Evolutionary conservation across 768 basidiomycete species (phyloP).

Genomic region (Hysterangium stoloniferum): DNA sequence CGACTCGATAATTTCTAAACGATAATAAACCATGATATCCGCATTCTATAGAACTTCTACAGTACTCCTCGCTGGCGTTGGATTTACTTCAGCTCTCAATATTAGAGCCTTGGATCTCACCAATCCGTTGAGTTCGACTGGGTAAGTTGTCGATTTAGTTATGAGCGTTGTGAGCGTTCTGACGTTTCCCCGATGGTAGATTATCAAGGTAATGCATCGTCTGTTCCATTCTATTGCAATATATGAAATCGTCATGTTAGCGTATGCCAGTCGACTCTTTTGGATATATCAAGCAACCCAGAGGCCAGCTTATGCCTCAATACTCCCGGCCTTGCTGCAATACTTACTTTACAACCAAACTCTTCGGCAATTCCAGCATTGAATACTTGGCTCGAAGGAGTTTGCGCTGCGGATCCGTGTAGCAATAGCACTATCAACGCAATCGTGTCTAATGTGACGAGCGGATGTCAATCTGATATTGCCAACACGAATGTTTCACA

Average conservation of each 20-base stretch:
- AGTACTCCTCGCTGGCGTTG: conserved; percentile 27
- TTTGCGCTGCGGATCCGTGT: conserved; percentile 48
- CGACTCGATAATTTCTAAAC: too few relatives aligned
- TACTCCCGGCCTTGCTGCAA: conserved; percentile 34
- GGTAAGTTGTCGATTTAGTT: not conserved
- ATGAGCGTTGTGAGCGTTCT: not conserved
- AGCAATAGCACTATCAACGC: conserved; percentile 50
- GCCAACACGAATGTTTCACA: not conserved
- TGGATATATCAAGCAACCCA: conserved; percentile 32
- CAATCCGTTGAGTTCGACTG: not conserved
- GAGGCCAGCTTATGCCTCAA: conserved; percentile 44
- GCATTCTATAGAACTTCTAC: conserved; percentile 7
- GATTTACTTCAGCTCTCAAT: conserved; percentile 30
- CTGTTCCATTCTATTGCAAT: not conserved
- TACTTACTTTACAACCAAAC: conserved; percentile 21
- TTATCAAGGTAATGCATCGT: not conserved
- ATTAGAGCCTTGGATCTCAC: conserved; percentile 30
- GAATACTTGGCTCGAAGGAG: conserved; percentile 51
- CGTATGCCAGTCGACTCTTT: conserved; percentile 40
- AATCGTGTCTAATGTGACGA: conserved; percentile 46
- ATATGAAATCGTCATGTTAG: not conserved
- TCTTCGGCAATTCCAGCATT: conserved; percentile 34
- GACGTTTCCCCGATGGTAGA: not conserved
- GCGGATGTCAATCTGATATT: conserved; percentile 38
- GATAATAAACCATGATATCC: not conserved